Conservation (phyloP, 176 grass and related monocot genomes). For the Pontederia crassipes region DNA sequence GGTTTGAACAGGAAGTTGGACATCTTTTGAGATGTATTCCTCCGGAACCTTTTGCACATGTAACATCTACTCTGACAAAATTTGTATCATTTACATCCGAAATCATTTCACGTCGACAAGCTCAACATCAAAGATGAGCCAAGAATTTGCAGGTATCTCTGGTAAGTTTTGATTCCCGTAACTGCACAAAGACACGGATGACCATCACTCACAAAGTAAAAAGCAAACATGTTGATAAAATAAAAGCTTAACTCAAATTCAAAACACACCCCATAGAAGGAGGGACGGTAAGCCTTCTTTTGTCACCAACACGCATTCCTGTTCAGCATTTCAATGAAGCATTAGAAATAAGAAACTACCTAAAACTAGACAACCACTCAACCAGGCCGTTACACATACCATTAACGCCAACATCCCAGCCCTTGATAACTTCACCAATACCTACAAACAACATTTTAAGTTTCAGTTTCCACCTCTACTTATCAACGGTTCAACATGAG, state of each 20-base stretch:
- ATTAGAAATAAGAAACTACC: neutral
- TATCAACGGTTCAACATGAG: neutral
- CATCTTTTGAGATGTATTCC: no score
- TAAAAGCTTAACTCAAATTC: neutral
- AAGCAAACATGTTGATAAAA: neutral
- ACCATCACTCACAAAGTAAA: constrained; percentile 3
- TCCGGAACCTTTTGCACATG: no score
- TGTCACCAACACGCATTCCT: constrained; percentile 95
- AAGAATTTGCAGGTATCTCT: constrained; percentile 75
- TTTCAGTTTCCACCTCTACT: constrained; percentile 1
- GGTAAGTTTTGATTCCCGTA: constrained; percentile 40
- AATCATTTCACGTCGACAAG: constrained; percentile 48
- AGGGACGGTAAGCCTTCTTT: constrained; percentile 73
- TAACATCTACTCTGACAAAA: no score
- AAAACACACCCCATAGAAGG: constrained; percentile 64
- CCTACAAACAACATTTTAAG: constrained; percentile 34
- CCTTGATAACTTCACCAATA: constrained; percentile 75
- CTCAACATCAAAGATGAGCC: constrained; percentile 81
- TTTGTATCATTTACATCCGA: no score
- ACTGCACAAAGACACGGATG: constrained; percentile 25
- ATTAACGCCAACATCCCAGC: constrained; percentile 77
- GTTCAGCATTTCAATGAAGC: constrained; percentile 1
- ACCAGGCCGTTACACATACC: constrained; percentile 28
- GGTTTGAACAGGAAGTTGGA: no score
- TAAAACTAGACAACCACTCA: neutral